Percentiles rank a stretch among this genome's conserved stretches.
These are phyloP conservation scores for Eimeria necatrix DNA, from an alignment of 169 alveolate genomes.

Conservation along the genomic window DNA sequence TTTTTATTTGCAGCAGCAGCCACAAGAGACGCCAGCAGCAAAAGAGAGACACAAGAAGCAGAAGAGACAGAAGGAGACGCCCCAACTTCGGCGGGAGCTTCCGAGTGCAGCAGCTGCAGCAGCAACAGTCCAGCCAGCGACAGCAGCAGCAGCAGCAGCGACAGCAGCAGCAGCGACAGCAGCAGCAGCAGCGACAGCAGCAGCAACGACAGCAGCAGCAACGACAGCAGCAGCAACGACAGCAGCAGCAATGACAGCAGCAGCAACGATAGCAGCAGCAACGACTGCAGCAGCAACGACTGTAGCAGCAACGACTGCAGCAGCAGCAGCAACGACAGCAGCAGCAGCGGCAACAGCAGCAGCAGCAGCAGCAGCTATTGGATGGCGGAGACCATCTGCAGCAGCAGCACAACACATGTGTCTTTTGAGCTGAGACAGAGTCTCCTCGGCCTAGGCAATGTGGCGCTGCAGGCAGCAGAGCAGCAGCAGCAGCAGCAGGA, in stretches of 20 bases:
- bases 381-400: not conserved
- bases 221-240: not conserved
- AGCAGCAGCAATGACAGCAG: not conserved
- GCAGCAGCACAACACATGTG: not conserved
- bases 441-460: not conserved
- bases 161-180: not conserved
- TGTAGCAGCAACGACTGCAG: not conserved
- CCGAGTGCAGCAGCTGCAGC: not conserved
- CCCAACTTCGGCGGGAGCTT: not conserved
- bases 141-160: too few relatives aligned
- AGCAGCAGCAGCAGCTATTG: not conserved
- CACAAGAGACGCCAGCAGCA: too few relatives aligned
- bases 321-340: not conserved
- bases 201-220: not conserved
- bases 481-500: conserved; percentile 23
- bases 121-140: not conserved
- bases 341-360: not conserved
- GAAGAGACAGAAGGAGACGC: not conserved
- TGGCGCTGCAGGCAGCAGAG: not conserved
- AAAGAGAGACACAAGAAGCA: not conserved
- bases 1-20: too few relatives aligned
- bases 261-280: conserved; percentile 7
- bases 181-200: not conserved
- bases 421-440: not conserved
- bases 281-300: not conserved